Percentiles rank a stretch among this genome's conserved stretches.
These are phyloP conservation scores for Saturnispora gosingensis DNA, from an alignment of 805 yeast genomes.

Conservation along the genomic window DNA sequence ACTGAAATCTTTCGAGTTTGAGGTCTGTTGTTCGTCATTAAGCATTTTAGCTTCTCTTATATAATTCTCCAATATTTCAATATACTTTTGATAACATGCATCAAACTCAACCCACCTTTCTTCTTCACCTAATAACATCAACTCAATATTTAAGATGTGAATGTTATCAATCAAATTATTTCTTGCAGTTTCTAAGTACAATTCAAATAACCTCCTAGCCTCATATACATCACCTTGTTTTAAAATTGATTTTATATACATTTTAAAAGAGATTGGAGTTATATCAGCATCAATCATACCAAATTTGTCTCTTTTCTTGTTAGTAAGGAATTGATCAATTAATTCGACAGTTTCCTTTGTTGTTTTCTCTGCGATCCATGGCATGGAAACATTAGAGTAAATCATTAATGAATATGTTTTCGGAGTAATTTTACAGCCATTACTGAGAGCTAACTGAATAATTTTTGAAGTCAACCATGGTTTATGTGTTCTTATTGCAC, in stretches of 20 bases:
- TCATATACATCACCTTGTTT: slow-evolving; percentile 13
- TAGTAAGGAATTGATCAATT: slow-evolving; percentile 18
- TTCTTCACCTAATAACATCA: slow-evolving; percentile 25
- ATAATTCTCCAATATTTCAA: slow-evolving; percentile 13
- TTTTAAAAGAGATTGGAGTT: slow-evolving; percentile 20
- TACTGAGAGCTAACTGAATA: slow-evolving; percentile 14
- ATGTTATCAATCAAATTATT: slow-evolving; percentile 21
- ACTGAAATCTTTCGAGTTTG: slow-evolving; percentile 5
- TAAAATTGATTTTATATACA: slow-evolving; percentile 16
- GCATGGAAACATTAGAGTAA: slow-evolving; percentile 16
- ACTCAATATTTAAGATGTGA: slow-evolving; percentile 21
- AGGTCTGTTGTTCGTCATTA: neutral
- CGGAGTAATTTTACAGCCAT: slow-evolving; percentile 13
- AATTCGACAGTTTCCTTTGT: slow-evolving; percentile 15
- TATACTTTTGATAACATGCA: slow-evolving; percentile 20
- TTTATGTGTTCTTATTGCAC: slow-evolving; percentile 14
- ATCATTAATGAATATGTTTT: slow-evolving; percentile 24
- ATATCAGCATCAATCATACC: slow-evolving; percentile 20
- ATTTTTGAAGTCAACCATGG: slow-evolving; percentile 16
- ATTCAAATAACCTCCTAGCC: slow-evolving; percentile 24
- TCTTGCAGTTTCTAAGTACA: slow-evolving; percentile 19
- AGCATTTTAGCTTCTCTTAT: slow-evolving; percentile 14
- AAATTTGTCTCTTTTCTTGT: slow-evolving; percentile 14
- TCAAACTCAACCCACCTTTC: slow-evolving; percentile 27
- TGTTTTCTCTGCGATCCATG: slow-evolving; percentile 12